Conservation (phyloP, 371 early-diverging fungal species). For the Mortierella sp. region DNA sequence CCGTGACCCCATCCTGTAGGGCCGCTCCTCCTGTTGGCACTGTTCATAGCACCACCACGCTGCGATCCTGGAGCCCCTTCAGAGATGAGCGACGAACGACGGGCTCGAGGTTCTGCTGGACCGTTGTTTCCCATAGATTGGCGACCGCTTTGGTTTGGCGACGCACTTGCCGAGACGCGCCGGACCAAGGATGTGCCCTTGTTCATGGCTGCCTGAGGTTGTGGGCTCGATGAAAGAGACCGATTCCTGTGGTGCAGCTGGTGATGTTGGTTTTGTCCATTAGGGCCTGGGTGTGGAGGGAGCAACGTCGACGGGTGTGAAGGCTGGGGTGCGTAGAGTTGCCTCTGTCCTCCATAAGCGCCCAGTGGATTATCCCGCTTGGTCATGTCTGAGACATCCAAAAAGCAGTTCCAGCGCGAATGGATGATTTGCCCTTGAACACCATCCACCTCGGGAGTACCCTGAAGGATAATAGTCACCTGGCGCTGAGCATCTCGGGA, state of each 20-base stretch:
- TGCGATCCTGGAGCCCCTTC: conserved; percentile 27
- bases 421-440: conserved; percentile 66
- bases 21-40: conserved; percentile 32
- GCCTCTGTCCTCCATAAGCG: conserved; percentile 26
- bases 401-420: conserved; percentile 78
- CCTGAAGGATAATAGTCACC: conserved; percentile 72
- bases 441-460: conserved; percentile 69
- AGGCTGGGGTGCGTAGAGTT: conserved; percentile 46
- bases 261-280: conserved; percentile 31
- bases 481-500: conserved; percentile 60
- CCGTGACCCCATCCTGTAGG: conserved; percentile 42
- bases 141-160: conserved; percentile 25
- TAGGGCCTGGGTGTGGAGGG: conserved; percentile 27
- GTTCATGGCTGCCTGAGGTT: conserved; percentile 47
- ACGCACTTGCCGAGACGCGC: conserved; percentile 33
- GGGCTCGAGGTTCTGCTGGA: conserved; percentile 19
- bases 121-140: conserved; percentile 16
- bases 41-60: conserved; percentile 13
- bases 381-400: conserved; percentile 70
- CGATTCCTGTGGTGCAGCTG: conserved; percentile 47
- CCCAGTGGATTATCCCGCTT: conserved; percentile 62
- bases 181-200: conserved; percentile 29
- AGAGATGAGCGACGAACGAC: conserved; percentile 31
- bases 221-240: conserved; percentile 52
- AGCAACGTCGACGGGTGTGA: conserved; percentile 43